A percentile compares a stretch with the other conserved stretches of the same genome.
Conservation (phyloP, 805 yeast genomes). For the Yueomyces sinensis region DNA sequence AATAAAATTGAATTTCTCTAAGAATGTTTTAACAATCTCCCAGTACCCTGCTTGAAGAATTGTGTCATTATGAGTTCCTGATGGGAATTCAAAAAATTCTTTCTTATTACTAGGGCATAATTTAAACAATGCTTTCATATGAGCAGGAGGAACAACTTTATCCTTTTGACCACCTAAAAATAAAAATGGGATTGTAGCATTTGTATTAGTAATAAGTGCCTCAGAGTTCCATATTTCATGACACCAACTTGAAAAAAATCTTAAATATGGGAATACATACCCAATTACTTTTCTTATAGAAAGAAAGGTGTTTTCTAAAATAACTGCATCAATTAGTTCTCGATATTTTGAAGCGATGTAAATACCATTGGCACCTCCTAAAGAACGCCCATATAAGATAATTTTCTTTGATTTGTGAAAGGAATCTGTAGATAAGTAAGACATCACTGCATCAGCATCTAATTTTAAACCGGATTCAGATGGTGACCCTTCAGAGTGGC, state of each 20-base stretch:
- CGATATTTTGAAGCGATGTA: constrained; percentile 57
- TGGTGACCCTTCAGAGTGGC: constrained; percentile 63
- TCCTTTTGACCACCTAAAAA: constrained; percentile 64
- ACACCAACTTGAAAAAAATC: constrained; percentile 43
- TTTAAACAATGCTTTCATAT: constrained; percentile 49
- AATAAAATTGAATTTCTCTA: constrained; percentile 26
- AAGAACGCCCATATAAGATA: constrained; percentile 71
- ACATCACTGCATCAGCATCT: constrained; percentile 66
- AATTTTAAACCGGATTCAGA: constrained; percentile 65
- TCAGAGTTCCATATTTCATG: constrained; percentile 81
- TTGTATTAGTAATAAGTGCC: constrained; percentile 35
- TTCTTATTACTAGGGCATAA: constrained; percentile 40
- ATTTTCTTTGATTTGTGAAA: constrained; percentile 36
- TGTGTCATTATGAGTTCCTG: constrained; percentile 74
- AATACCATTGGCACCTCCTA: constrained; percentile 92
- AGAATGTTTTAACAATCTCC: constrained; percentile 47
- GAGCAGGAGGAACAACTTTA: constrained; percentile 84
- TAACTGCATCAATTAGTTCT: constrained; percentile 40
- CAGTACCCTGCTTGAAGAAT: constrained; percentile 64
- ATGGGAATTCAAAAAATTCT: constrained; percentile 37
- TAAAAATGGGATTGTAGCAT: constrained; percentile 46
- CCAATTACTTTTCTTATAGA: constrained; percentile 63
- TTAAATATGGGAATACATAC: constrained; percentile 57
- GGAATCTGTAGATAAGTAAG: constrained; percentile 37
- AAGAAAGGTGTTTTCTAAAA: constrained; percentile 79